Evolutionary conservation across 192 early-diverging fungal genomes (phyloP).

Genomic region (Pilaira anomala): DNA sequence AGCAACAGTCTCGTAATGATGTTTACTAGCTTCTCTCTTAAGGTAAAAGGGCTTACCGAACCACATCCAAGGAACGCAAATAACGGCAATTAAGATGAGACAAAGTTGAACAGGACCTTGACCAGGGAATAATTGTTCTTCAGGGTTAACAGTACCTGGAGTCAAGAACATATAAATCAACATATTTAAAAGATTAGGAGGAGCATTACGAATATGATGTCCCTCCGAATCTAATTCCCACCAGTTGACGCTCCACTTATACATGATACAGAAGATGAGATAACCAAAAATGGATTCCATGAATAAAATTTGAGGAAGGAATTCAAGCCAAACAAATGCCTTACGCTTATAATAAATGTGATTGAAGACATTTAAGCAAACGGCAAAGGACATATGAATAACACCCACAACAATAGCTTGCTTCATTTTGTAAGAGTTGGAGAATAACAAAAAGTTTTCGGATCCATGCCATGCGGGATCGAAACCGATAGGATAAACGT

Average conservation of each 20-base stretch:
- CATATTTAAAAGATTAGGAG: conserved; percentile 95
- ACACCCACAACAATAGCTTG: conserved; percentile 95
- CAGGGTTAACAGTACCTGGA: conserved; percentile 72
- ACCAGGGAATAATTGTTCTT: conserved; percentile 77
- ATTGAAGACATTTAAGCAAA: conserved; percentile 86
- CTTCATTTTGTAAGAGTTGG: conserved; percentile 99
- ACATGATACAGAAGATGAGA: conserved; percentile 82
- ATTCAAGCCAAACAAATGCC: conserved; percentile 80
- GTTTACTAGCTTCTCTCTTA: conserved; percentile 77
- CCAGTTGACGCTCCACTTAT: conserved; percentile 97
- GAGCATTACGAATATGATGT: conserved; percentile 61
- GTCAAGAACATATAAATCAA: conserved; percentile 99
- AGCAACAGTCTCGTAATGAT: conserved; percentile 61
- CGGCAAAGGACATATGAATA: conserved; percentile 95
- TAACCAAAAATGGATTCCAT: conserved; percentile 96
- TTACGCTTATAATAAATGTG: conserved; percentile 84
- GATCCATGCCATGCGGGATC: conserved; percentile 94
- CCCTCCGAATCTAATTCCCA: conserved; percentile 65
- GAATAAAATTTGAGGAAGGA: conserved; percentile 93
- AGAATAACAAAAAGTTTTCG: conserved; percentile 92
- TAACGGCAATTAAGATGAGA: conserved; percentile 77
- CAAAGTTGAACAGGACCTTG: conserved; percentile 81
- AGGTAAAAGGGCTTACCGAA: conserved; percentile 87
- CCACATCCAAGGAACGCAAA: conserved; percentile 98
- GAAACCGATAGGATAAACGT: conserved; percentile 78